Evolutionary conservation across 106 monocot species (phyloP).

Genomic region (Dioscorea zingiberensis): DNA sequence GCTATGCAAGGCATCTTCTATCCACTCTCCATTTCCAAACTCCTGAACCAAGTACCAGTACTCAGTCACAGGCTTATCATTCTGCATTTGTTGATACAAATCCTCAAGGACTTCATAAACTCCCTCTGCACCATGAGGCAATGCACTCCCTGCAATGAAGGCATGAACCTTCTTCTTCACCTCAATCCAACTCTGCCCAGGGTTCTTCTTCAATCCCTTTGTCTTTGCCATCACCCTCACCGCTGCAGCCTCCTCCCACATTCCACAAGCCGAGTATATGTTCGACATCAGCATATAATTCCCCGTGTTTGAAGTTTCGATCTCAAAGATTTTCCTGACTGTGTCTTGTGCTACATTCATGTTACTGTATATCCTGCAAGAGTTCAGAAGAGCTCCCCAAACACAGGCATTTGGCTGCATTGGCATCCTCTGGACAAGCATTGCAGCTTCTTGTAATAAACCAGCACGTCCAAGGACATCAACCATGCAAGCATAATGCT

Average conservation of each 20-base stretch:
- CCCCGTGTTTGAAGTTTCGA: slow-evolving; percentile 27
- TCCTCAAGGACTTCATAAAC: slow-evolving; percentile 22
- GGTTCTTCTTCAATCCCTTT: slow-evolving; percentile 41
- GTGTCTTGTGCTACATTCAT: slow-evolving; percentile 21
- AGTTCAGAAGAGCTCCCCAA: slow-evolving; percentile 57
- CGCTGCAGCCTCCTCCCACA: slow-evolving; percentile 41
- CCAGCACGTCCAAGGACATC: slow-evolving; percentile 74
- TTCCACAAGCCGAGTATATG: slow-evolving; percentile 38
- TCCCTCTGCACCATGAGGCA: slow-evolving; percentile 21
- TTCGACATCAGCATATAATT: slow-evolving; percentile 48
- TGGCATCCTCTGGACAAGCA: slow-evolving; percentile 43
- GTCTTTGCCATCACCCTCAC: slow-evolving; percentile 38
- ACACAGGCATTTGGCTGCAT: slow-evolving; percentile 56
- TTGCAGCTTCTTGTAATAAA: slow-evolving; percentile 30
- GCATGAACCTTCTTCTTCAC: slow-evolving; percentile 27
- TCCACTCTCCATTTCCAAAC: neutral
- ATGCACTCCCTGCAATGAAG: slow-evolving; percentile 30
- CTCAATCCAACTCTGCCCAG: slow-evolving; percentile 56
- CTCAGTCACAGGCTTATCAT: neutral
- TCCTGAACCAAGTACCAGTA: neutral
- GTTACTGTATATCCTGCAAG: slow-evolving; percentile 47
- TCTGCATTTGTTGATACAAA: slow-evolving; percentile 37
- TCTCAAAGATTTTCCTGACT: slow-evolving; percentile 6
- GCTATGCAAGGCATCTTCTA: neutral
- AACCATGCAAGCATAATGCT: slow-evolving; percentile 80